phyloP scores from a whole-genome alignment of 2,329 filamentous ascomycete species.

The Teratosphaeria epicoccoides region DNA sequence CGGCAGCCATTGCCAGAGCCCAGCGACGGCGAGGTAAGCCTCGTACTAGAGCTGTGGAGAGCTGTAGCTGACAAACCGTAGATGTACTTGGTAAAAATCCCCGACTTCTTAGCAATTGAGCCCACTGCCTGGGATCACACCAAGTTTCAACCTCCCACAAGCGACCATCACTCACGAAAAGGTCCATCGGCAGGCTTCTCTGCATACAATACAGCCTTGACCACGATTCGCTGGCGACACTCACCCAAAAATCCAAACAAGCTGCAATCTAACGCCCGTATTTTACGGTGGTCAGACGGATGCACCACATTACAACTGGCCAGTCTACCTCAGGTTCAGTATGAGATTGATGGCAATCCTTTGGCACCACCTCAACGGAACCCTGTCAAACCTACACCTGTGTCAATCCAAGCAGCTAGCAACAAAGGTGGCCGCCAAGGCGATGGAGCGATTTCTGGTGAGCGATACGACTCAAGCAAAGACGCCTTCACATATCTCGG shows the following conservation, averaged over 20 bases:
- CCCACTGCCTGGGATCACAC: slow-evolving; percentile 56
- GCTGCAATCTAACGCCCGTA: slow-evolving; percentile 62
- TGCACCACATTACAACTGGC: slow-evolving; percentile 66
- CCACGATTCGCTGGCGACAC: slow-evolving; percentile 58
- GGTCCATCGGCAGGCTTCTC: slow-evolving; percentile 41
- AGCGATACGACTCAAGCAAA: slow-evolving; percentile 54
- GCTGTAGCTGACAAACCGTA: slow-evolving; percentile 23
- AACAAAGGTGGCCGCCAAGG: slow-evolving; percentile 25
- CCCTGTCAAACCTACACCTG: slow-evolving; percentile 40
- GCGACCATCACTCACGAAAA: slow-evolving; percentile 43
- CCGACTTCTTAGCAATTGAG: slow-evolving; percentile 60
- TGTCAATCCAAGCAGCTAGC: slow-evolving; percentile 20
- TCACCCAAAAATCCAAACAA: slow-evolving; percentile 54
- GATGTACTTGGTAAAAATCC: slow-evolving; percentile 61
- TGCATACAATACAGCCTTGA: slow-evolving; percentile 53
- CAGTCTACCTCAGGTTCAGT: slow-evolving; percentile 56
- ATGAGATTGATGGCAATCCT: slow-evolving; percentile 59
- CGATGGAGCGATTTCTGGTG: slow-evolving; percentile 19
- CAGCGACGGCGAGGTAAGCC: slow-evolving; percentile 55
- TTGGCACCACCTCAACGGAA: slow-evolving; percentile 51
- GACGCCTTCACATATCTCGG: slow-evolving; percentile 70
- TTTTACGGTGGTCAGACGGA: slow-evolving; percentile 71
- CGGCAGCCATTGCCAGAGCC: slow-evolving; percentile 62
- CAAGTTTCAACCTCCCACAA: slow-evolving; percentile 54
- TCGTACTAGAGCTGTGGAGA: not conserved